A percentile compares a stretch with the other conserved stretches of the same genome.
These are phyloP conservation scores for Dimocarpus longan DNA, from an alignment of 345 rosid genomes.

Conservation along the genomic window DNA sequence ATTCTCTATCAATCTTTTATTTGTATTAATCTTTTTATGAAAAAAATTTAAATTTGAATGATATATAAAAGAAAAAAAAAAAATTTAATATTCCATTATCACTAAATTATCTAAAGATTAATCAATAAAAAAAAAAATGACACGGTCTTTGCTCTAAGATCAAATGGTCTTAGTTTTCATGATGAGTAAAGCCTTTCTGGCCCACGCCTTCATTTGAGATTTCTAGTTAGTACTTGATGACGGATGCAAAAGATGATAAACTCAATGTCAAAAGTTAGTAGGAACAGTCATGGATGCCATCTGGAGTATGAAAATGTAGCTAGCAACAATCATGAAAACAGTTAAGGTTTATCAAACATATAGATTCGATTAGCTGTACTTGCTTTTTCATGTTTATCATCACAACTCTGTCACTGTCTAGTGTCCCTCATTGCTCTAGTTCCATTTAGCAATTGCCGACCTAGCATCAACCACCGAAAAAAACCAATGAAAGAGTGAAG, in stretches of 20 bases:
- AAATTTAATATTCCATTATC: no score
- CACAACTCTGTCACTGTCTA: no score
- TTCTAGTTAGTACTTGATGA: background rate
- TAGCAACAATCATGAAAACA: background rate
- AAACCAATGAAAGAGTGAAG: background rate
- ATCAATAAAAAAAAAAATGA: no score
- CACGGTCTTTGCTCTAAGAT: no score
- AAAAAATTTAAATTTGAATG: no score
- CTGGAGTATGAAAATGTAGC: background rate
- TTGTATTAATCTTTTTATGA: no score
- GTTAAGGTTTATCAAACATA: background rate
- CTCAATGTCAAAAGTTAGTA: background rate
- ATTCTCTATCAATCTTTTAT: no score
- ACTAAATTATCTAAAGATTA: no score
- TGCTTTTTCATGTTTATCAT: background rate
- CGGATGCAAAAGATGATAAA: background rate
- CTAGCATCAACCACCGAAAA: background rate
- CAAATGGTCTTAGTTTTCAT: no score
- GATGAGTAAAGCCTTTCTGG: background rate
- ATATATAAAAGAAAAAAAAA: no score
- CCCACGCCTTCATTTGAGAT: background rate
- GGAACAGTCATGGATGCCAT: background rate
- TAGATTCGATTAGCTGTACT: background rate
- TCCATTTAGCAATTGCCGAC: background rate
- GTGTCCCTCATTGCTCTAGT: background rate